phyloP scores from a whole-genome alignment of 1,139 yeast species.

The Debaryomyces fabryi region DNA sequence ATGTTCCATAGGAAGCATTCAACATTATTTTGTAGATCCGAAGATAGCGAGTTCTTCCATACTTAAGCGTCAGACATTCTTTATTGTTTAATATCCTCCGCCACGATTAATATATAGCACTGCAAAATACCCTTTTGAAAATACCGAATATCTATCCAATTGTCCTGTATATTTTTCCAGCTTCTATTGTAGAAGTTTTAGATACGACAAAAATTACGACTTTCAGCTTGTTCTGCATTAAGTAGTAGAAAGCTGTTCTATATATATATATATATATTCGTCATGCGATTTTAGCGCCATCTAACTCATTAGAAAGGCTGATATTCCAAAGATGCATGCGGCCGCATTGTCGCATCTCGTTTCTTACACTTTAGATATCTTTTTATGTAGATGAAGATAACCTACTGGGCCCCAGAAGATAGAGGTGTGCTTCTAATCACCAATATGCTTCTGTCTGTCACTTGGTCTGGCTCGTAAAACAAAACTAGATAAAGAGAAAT shows the following conservation, averaged over 20 bases:
- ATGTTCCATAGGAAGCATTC: background rate
- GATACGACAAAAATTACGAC: too few species aligned
- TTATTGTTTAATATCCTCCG: too few species aligned
- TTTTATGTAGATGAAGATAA: too few species aligned
- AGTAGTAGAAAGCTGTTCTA: background rate
- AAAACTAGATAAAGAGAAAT: background rate
- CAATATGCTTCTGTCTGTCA: background rate
- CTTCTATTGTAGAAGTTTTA: too few species aligned
- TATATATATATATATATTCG: background rate
- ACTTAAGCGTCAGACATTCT: too few species aligned
- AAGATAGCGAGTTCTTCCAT: too few species aligned
- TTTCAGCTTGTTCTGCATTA: background rate
- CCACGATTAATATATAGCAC: too few species aligned
- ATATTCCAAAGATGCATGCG: background rate
- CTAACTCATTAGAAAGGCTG: background rate
- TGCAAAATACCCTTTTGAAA: too few species aligned
- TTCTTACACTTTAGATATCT: too few species aligned
- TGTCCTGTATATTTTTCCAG: too few species aligned
- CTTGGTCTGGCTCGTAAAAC: background rate
- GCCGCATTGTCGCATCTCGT: too few species aligned
- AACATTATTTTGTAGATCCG: background rate
- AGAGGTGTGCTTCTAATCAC: background rate
- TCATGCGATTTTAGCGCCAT: background rate
- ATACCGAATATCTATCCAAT: too few species aligned
- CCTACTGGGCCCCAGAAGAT: background rate